Conservation (phyloP, 441 rosid species). For the Viola pubescens region DNA sequence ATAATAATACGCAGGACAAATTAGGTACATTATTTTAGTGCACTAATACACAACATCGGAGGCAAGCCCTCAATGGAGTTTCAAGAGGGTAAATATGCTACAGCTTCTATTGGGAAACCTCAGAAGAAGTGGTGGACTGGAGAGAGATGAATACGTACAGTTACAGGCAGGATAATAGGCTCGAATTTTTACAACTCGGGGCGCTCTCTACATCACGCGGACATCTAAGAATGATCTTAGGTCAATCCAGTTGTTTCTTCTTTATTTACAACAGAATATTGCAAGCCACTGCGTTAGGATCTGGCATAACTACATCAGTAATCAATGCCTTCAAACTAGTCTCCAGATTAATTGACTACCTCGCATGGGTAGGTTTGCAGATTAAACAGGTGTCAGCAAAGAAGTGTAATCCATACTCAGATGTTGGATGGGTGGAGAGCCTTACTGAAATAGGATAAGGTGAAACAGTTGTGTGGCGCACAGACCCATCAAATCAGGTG, state of each 20-base stretch:
- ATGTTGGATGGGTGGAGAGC: not conserved
- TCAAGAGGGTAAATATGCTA: not conserved
- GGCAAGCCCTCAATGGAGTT: slow-evolving; percentile 6
- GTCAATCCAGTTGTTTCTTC: slow-evolving; percentile 4
- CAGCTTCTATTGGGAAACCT: slow-evolving; percentile 3
- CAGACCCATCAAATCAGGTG: slow-evolving; percentile 12
- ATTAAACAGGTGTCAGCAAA: not conserved
- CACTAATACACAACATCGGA: too few relatives aligned
- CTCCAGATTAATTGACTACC: slow-evolving; percentile 7
- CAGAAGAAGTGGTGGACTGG: slow-evolving; percentile 1
- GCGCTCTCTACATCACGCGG: slow-evolving; percentile 4
- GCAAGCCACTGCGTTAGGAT: not conserved
- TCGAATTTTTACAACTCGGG: slow-evolving; percentile 4
- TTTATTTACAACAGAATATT: not conserved
- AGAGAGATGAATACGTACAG: slow-evolving; percentile 11
- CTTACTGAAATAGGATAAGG: too few relatives aligned
- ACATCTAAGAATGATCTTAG: slow-evolving; percentile 8
- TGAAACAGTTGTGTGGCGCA: not conserved
- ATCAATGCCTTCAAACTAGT: not conserved
- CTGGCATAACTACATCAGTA: slow-evolving; percentile 6
- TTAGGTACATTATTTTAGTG: too few relatives aligned
- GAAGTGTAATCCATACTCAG: slow-evolving; percentile 3
- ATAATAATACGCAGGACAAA: too few relatives aligned
- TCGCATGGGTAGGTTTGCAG: slow-evolving; percentile 1
- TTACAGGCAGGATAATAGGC: not conserved